Evolutionary conservation across 345 rosid species (phyloP), one percentile per base, ranked within the genome.

Genomic region (Tarenaya hassleriana): DNA sequence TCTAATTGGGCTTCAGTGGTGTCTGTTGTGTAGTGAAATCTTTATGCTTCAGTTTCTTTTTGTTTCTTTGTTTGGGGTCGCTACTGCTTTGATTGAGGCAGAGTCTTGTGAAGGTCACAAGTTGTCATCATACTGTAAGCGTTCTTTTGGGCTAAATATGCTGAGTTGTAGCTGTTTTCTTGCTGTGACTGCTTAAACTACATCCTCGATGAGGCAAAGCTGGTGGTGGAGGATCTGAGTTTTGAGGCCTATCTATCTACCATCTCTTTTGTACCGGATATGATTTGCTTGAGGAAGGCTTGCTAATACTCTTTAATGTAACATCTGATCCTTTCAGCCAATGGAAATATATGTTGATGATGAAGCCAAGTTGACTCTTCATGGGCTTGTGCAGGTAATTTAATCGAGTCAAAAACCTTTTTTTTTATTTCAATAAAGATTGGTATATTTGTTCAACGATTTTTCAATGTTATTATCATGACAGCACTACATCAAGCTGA

Each of bases 321-420:
- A 79, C 75, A 68, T 83, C 75, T 85, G 42, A 79, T 77, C 82
- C 72, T 86, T 94, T 69, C 95, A 94, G 97, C 99, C 99, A 8
- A 94, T 88, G 97, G 97, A 94, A 77, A 94, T 94, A 60, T 94
- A 94, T 71, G 99, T 94, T 10, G 96, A 87, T 12, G 95, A 88
- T 16, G 99, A 94, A 72, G 95, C 99, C 60, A 94, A 94, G 76
- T 68, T 94, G 82, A 94, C 99, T 55, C 95, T 94, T 34, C 95
- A 94, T 61, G 99, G 99, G 34, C 97, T 94, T 69, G 97, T 94
- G 34, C 99, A 88, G 92, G 99, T 88, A 74, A 14, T 6, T 54
- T n/a, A n/a, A 8, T 5, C 1, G 11, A 5, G 40, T 1, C 33
- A 55, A 17, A 3, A n/a, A n/a, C n/a, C 4, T 12, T 1, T n/a